Evolutionary conservation across 495 filamentous ascomycete species (phyloP).

Genomic region (Glarea lozoyensis): DNA sequence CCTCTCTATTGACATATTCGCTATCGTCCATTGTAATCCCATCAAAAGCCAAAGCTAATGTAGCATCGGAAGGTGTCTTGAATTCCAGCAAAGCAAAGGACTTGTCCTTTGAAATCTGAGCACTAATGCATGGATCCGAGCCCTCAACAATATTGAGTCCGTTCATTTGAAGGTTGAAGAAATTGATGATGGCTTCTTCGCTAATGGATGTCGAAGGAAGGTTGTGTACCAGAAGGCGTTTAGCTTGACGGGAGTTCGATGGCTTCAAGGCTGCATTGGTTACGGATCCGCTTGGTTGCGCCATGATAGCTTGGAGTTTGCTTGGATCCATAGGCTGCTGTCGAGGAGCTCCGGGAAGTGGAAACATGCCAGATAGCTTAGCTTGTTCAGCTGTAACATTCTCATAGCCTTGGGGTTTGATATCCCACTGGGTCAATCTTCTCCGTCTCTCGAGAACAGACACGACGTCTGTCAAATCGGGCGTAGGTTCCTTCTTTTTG

Average conservation of each 20-base stretch:
- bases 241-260: slow-evolving; percentile 84
- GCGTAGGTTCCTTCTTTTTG: slow-evolving; percentile 90
- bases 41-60: slow-evolving; percentile 82
- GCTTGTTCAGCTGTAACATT: slow-evolving; percentile 98
- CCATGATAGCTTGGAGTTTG: slow-evolving; percentile 92
- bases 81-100: slow-evolving; percentile 86
- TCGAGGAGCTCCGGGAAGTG: slow-evolving; percentile 87
- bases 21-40: slow-evolving; percentile 79
- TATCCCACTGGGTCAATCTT: slow-evolving; percentile 96
- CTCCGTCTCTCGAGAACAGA: slow-evolving; percentile 76
- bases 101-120: slow-evolving; percentile 69
- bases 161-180: slow-evolving; percentile 95
- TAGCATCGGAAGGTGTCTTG: slow-evolving; percentile 77
- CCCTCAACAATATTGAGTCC: slow-evolving; percentile 82
- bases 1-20: slow-evolving; percentile 39
- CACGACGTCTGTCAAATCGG: slow-evolving; percentile 79
- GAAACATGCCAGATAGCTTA: slow-evolving; percentile 99
- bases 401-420: slow-evolving; percentile 96
- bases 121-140: slow-evolving; percentile 78
- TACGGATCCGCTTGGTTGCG: slow-evolving; percentile 66
- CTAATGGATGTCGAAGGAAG: slow-evolving; percentile 58
- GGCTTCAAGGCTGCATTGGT: slow-evolving; percentile 78
- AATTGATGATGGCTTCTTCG: slow-evolving; percentile 64
- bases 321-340: slow-evolving; percentile 95
- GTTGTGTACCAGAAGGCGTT: slow-evolving; percentile 81